Percentiles rank a stretch among this genome's conserved stretches.
phyloP scores from a whole-genome alignment of 306 rosid species.

The Ochetophila trinervis region DNA sequence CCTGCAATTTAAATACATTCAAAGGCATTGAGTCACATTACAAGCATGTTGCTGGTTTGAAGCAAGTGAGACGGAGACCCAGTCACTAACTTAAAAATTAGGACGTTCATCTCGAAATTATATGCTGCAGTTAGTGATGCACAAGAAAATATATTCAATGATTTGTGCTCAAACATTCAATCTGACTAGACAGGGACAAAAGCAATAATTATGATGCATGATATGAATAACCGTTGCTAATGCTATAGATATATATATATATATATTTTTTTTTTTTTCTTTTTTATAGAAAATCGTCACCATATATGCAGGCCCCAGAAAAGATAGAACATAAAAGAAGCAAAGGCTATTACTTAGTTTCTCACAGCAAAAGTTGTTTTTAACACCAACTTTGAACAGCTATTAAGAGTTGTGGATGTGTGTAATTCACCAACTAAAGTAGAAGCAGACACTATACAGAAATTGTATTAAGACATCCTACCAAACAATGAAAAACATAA shows the following conservation, averaged over 20 bases:
- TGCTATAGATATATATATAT: no score
- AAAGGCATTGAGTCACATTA: background rate
- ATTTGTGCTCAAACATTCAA: background rate
- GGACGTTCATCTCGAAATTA: background rate
- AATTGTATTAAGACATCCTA: background rate
- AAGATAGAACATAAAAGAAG: no score
- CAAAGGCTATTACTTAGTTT: background rate
- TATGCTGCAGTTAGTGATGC: background rate
- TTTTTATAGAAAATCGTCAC: no score
- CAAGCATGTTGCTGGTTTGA: constrained; percentile 13
- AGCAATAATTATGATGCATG: background rate
- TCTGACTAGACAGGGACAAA: background rate
- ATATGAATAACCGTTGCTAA: background rate
- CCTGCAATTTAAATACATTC: constrained; percentile 46
- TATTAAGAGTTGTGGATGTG: background rate
- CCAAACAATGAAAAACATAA: background rate
- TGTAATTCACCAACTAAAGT: background rate
- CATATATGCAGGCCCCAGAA: no score
- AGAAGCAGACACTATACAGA: background rate
- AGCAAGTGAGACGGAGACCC: background rate
- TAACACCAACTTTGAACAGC: background rate
- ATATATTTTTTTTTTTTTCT: no score
- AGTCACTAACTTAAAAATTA: no score
- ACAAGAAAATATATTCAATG: background rate
- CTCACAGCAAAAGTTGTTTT: background rate